Percentiles rank a stretch among this genome's conserved stretches.
Evolutionary conservation across 345 rosid genomes (phyloP).

Genomic region (Acer negundo): DNA sequence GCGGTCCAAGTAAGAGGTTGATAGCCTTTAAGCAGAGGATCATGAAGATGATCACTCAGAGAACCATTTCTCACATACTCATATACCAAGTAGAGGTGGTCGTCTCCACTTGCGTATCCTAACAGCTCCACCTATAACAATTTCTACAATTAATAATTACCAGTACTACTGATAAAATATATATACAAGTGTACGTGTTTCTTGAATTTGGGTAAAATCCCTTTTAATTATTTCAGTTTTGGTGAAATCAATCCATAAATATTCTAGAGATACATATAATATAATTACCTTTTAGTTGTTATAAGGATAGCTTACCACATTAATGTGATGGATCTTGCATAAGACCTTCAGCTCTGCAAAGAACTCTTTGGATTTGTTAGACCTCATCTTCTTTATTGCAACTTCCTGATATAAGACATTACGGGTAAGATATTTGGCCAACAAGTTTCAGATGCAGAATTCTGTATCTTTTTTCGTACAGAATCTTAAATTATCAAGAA

Average conservation of each 20-base stretch:
- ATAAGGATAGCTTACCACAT: constrained; percentile 45
- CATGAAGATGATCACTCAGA: constrained; percentile 64
- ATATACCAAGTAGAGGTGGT: constrained; percentile 66
- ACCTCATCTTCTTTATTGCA: constrained; percentile 73
- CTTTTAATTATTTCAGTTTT: too few relatives aligned
- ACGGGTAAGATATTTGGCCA: too few relatives aligned
- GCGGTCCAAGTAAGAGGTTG: constrained; percentile 66
- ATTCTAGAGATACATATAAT: not conserved
- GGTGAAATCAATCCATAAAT: too few relatives aligned
- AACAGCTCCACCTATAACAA: constrained; percentile 56
- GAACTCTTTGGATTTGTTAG: constrained; percentile 68
- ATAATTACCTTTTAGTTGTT: too few relatives aligned
- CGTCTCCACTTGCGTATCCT: constrained; percentile 65
- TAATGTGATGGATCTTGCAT: constrained; percentile 68
- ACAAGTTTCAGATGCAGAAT: too few relatives aligned
- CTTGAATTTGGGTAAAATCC: too few relatives aligned
- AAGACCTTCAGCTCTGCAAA: constrained; percentile 70
- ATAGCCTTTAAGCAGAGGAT: constrained; percentile 56
- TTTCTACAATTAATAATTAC: too few relatives aligned
- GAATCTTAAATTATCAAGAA: too few relatives aligned
- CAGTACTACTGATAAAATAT: too few relatives aligned
- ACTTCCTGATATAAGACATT: constrained; percentile 44
- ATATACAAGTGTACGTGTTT: too few relatives aligned
- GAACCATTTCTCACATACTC: constrained; percentile 58
- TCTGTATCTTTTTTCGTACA: too few relatives aligned